Percentiles rank a stretch among this genome's conserved stretches.
Evolutionary conservation across 2,329 filamentous ascomycete genomes (phyloP).

Genomic region (Aspergillus caelatus): DNA sequence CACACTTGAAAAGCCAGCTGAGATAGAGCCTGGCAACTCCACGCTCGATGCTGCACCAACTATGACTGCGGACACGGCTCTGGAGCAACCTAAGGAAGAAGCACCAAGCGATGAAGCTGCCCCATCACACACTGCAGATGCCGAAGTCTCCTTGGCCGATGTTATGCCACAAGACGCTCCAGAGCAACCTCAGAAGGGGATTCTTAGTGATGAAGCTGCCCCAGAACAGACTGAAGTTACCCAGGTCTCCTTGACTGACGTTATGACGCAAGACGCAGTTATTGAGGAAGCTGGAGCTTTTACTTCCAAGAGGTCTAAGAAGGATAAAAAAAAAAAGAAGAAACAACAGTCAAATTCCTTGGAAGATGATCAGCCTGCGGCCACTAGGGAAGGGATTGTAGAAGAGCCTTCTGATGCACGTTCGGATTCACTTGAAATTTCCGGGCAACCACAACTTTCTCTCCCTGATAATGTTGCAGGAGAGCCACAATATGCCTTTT

Average conservation of each 20-base stretch:
- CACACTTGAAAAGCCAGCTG: neutral
- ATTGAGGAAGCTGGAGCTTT: slow-evolving; percentile 13
- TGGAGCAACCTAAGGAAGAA: neutral
- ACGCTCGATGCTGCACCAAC: neutral
- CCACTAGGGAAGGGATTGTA: neutral
- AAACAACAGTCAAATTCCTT: slow-evolving; percentile 22
- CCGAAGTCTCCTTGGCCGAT: neutral
- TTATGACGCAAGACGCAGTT: slow-evolving; percentile 1
- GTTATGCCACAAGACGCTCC: neutral
- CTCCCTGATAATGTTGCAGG: neutral
- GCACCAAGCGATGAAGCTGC: neutral
- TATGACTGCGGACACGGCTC: neutral
- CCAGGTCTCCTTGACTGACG: neutral
- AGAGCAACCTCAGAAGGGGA: neutral
- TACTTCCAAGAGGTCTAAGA: slow-evolving; percentile 28
- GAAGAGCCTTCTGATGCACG: neutral
- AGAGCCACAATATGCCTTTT: neutral
- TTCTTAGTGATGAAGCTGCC: neutral
- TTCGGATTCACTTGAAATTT: neutral
- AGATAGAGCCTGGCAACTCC: neutral
- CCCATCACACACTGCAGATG: neutral
- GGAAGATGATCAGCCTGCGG: slow-evolving; percentile 9
- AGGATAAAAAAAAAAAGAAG: slow-evolving; percentile 37
- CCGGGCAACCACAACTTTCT: neutral
- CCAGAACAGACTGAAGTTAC: neutral